Base-by-base conservation (phyloP, 352 stramenopile genomes). In the Pythium scleroteichum region DNA sequence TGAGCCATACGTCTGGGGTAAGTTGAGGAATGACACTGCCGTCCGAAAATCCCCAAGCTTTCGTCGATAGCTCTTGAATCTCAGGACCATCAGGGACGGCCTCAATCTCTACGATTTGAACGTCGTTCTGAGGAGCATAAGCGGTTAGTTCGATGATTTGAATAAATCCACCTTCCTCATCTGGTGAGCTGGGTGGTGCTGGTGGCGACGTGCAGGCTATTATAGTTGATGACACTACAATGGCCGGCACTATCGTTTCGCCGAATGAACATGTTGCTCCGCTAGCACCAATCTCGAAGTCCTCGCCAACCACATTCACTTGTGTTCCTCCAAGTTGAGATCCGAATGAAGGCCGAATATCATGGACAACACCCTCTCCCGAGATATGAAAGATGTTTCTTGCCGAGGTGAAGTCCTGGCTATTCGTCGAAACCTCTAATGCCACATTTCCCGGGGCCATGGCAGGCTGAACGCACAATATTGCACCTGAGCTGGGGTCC, bases 351-450 rank as follows among this genome's bases (percentile, higher is more conserved):
- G 83, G 79, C 19, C 64, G 72, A 19, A 90, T 69, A 0, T 56
- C 68, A 26, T 81, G 69, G 7, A 88, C 51, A 1, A 84, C 61
- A 19, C 73, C 54, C 8, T 64, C 60, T 14, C 53, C 4, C 32
- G 72, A 24, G 1, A 82, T 51, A 20, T 93, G 57, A 49, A 96
- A 92, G 38, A 85, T 66, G 0, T 92, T 68, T 20, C 91, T 83
- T 27, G 69, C 92, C 42, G 87, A 79, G 4, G 89, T 97, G 46
- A 95, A 97, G 49, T 98, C 94, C 55, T 97, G 80, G 0, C 81
- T 88, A 56, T 99, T 98, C 40, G 92, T 97, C 2, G 85, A 91
- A 0, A 98, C 74, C 53, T 98, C 92, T n/a, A 98, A 58, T 23
- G 44, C 27, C 3, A 61, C 40, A 59, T 72, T 39, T 90, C 78